phyloP scores from a whole-genome alignment of 257 asterid genomes.

The Oldenlandia corymbosa region DNA sequence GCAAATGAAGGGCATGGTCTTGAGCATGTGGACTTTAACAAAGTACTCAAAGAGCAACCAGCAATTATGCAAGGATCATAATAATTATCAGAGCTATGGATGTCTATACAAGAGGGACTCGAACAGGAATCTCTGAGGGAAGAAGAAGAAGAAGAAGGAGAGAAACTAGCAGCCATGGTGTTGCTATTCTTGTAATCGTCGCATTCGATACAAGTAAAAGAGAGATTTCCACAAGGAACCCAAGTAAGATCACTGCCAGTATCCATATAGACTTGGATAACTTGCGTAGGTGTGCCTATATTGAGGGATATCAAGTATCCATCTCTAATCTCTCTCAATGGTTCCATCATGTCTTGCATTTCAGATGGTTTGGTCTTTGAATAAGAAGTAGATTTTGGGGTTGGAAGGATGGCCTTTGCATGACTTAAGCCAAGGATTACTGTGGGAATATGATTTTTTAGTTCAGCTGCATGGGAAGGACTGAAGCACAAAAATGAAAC shows the following conservation, averaged over 20 bases:
- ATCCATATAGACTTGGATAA: conserved; percentile 52
- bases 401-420: conserved; percentile 24
- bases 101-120: conserved; percentile 34
- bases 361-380: conserved; percentile 21
- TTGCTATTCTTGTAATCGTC: conserved; percentile 33
- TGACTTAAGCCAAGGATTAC: conserved; percentile 39
- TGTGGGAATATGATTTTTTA: conserved; percentile 23
- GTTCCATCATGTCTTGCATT: conserved; percentile 39
- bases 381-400: conserved; percentile 24
- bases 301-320: conserved; percentile 59
- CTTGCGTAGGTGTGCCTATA: conserved; percentile 67
- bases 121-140: conserved; percentile 46
- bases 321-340: conserved; percentile 49
- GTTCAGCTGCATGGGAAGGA: conserved; percentile 34
- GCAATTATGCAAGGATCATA: conserved; percentile 52
- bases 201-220: conserved; percentile 64
- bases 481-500: conserved; percentile 14
- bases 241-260: conserved; percentile 81
- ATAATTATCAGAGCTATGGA: conserved; percentile 53
- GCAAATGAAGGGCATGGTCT: conserved; percentile 81
- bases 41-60: conserved; percentile 54
- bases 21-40: conserved; percentile 38
- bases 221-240: conserved; percentile 66
- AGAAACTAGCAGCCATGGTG: conserved; percentile 32
- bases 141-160: conserved; percentile 47